Evolutionary conservation across 352 stramenopile species (phyloP).

Genomic region (Phytophthora parvispora): DNA sequence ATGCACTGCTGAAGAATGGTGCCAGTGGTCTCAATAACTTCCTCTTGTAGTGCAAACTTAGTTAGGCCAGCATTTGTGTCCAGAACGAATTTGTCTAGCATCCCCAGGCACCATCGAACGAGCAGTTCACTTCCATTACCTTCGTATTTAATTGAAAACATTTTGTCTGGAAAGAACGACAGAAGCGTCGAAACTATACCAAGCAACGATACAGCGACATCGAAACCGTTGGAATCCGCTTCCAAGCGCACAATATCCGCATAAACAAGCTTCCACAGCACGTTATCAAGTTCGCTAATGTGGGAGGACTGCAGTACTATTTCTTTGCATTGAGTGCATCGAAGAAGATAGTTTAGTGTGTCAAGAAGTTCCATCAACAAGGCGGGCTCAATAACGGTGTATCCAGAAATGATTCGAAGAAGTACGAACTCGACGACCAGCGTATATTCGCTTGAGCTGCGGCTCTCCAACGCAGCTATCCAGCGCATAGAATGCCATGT

Average conservation of each 20-base stretch:
- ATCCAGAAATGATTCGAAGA: conserved; percentile 30
- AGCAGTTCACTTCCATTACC: conserved; percentile 5
- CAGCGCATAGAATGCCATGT: conserved; percentile 39
- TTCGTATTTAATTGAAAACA: conserved; percentile 20
- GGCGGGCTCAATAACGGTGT: conserved; percentile 18
- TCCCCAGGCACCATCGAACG: conserved; percentile 19
- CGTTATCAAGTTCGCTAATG: conserved; percentile 11
- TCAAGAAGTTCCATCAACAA: conserved; percentile 32
- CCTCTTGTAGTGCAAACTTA: conserved; percentile 7
- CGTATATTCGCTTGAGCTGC: conserved; percentile 21
- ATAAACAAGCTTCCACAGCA: conserved; percentile 27
- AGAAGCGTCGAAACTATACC: conserved; percentile 21
- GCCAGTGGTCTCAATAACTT: conserved; percentile 28
- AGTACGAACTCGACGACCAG: conserved; percentile 36
- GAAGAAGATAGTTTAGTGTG: conserved; percentile 31
- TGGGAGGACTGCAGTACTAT: conserved; percentile 21
- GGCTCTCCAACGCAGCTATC: conserved; percentile 18
- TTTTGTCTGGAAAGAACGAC: conserved; percentile 5
- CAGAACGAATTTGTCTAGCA: conserved; percentile 4
- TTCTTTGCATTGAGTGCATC: conserved; percentile 24
- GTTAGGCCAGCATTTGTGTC: conserved; percentile 3
- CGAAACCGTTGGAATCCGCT: neutral
- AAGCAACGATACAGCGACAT: conserved; percentile 24
- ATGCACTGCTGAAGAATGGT: conserved; percentile 31
- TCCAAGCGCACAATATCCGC: conserved; percentile 15